Evolutionary conservation across 1,284 basidiomycete genomes (phyloP).

Genomic region (Apiotrichum gracile): DNA sequence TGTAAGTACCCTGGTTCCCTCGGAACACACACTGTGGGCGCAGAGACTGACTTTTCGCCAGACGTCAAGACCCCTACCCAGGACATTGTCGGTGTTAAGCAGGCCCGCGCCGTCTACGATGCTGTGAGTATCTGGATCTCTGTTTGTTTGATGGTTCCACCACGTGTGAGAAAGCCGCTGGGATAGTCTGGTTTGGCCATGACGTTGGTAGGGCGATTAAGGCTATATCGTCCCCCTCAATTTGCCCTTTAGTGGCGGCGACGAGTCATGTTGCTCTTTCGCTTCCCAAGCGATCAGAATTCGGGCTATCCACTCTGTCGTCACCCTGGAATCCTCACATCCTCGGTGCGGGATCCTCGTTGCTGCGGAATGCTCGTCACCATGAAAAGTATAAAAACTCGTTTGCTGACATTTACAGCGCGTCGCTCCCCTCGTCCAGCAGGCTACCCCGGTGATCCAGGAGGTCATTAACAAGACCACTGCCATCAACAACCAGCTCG

Average conservation of each 20-base stretch:
- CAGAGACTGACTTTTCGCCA: slow-evolving; percentile 4
- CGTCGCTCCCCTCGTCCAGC: slow-evolving; percentile 32
- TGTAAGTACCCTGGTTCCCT: slow-evolving; percentile 25
- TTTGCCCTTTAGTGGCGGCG: too few relatives aligned
- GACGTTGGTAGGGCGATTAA: neutral
- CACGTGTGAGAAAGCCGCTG: neutral
- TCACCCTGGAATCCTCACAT: too few relatives aligned
- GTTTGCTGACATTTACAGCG: slow-evolving; percentile 23
- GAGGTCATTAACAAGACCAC: slow-evolving; percentile 39
- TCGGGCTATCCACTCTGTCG: too few relatives aligned
- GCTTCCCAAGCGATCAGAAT: too few relatives aligned
- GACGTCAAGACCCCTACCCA: slow-evolving; percentile 47
- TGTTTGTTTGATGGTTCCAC: neutral
- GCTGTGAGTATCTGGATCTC: slow-evolving; percentile 23
- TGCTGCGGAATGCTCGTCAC: too few relatives aligned
- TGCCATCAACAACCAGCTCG: slow-evolving; percentile 39
- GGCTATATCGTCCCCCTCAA: neutral
- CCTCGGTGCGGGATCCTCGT: too few relatives aligned
- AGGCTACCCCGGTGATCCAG: slow-evolving; percentile 33
- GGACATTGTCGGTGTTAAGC: slow-evolving; percentile 45
- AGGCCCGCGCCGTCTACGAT: slow-evolving; percentile 45
- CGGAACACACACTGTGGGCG: neutral
- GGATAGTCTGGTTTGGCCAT: neutral
- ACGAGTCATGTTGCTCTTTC: too few relatives aligned
- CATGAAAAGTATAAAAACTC: too few relatives aligned